Percentiles rank a stretch among this genome's conserved stretches.
phyloP scores from a whole-genome alignment of 306 rosid genomes.

The Echinosophora koreensis region DNA sequence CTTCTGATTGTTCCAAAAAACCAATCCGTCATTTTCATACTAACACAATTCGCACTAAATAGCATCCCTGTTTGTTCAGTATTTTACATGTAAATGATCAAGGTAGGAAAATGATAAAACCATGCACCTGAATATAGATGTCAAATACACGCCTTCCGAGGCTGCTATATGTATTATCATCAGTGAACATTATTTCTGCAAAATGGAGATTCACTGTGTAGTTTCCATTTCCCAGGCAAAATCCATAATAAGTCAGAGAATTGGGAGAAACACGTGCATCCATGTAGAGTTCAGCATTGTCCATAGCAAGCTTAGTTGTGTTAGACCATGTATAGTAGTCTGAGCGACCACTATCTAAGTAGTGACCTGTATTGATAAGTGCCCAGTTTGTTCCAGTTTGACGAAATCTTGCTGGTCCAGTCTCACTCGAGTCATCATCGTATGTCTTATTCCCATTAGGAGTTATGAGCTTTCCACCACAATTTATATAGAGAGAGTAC shows the following conservation, averaged over 20 bases:
- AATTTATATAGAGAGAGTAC: constrained; percentile 51
- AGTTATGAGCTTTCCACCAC: constrained; percentile 43
- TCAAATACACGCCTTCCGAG: constrained; percentile 69
- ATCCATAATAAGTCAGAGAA: constrained; percentile 68
- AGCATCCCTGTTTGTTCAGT: neutral
- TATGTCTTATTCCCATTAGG: constrained; percentile 33
- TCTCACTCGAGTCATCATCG: constrained; percentile 32
- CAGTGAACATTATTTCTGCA: constrained; percentile 56
- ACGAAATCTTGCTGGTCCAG: constrained; percentile 28
- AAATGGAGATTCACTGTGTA: constrained; percentile 63
- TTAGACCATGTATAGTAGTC: constrained; percentile 41
- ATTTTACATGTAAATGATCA: neutral
- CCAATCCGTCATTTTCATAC: too few species aligned
- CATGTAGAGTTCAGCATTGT: constrained; percentile 54
- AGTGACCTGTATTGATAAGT: constrained; percentile 63
- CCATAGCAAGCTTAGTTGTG: constrained; percentile 45
- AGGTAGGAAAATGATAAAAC: constrained; percentile 16
- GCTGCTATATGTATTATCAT: constrained; percentile 45
- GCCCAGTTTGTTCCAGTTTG: constrained; percentile 57
- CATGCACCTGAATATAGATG: constrained; percentile 64
- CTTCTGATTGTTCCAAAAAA: too few species aligned
- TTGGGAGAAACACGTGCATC: constrained; percentile 74
- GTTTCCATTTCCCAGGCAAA: constrained; percentile 61
- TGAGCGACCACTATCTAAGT: constrained; percentile 40
- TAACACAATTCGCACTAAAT: too few species aligned